Evolutionary conservation across 2,329 filamentous ascomycete species (phyloP).

Genomic region (Chrysoporthe austroafricana): DNA sequence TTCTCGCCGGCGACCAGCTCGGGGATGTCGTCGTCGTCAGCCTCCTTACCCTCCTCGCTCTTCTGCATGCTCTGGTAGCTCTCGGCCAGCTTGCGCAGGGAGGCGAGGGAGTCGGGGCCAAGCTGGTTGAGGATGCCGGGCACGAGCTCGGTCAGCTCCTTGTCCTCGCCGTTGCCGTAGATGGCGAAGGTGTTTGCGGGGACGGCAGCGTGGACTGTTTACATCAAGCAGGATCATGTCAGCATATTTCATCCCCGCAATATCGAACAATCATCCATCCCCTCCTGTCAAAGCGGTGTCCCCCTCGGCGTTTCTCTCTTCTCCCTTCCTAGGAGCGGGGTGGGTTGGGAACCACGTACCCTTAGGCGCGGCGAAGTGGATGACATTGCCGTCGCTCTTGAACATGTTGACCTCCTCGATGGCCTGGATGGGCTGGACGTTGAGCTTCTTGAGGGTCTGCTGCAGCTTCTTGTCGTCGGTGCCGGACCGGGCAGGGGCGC

Average conservation of each 20-base stretch:
- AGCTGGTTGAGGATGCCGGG: constrained; percentile 99
- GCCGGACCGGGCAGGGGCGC: constrained; percentile 87
- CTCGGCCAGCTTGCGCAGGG: constrained; percentile 97
- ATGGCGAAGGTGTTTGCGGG: constrained; percentile 99
- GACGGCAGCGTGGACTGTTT: constrained; percentile 91
- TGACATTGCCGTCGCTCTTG: constrained; percentile 99
- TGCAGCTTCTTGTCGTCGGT: constrained; percentile 99
- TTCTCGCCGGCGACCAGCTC: constrained; percentile 96
- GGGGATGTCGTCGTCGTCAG: constrained; percentile 91
- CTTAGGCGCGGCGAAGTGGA: constrained; percentile 98
- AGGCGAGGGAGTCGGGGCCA: constrained; percentile 95
- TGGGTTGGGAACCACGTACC: constrained; percentile 56
- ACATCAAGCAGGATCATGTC: constrained; percentile 17
- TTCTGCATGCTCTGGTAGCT: constrained; percentile 99
- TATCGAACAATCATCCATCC: background rate
- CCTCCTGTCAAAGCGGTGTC: background rate
- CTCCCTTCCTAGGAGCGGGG: background rate
- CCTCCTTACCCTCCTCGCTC: constrained; percentile 77
- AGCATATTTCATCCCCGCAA: constrained; percentile 9
- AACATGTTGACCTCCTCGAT: constrained; percentile 99
- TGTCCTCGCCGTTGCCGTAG: constrained; percentile 98
- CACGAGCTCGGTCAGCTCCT: constrained; percentile 99
- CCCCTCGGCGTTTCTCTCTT: background rate
- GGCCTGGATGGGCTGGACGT: constrained; percentile 98
- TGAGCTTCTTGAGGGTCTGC: constrained; percentile 96